phyloP scores from a whole-genome alignment of 345 rosid genomes.

The Melaleuca alternifolia region DNA sequence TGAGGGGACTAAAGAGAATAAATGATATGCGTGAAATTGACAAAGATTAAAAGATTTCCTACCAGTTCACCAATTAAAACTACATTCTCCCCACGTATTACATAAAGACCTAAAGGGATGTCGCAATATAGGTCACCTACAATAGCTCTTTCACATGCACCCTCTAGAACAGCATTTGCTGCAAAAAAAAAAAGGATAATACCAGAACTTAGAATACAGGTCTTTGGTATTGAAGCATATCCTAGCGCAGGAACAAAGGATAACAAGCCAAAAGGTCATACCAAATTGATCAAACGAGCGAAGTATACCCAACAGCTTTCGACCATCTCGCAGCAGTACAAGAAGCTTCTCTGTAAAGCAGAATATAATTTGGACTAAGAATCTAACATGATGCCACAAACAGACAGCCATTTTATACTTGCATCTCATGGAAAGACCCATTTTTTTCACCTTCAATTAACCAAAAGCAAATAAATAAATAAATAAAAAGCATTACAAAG shows the following conservation, averaged over 20 bases:
- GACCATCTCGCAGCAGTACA: constrained; percentile 88
- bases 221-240: neutral
- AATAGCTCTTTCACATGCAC: constrained; percentile 91
- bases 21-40: neutral
- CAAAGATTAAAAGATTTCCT: constrained; percentile 8
- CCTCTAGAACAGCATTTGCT: constrained; percentile 97
- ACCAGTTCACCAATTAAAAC: constrained; percentile 96
- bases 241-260: neutral
- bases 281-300: constrained; percentile 99
- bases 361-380: neutral
- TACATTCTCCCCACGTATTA: constrained; percentile 94
- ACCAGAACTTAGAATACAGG: neutral
- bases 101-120: constrained; percentile 88
- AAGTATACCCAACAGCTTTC: constrained; percentile 88
- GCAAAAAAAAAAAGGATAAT: constrained; percentile 1
- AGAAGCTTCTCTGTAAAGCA: constrained; percentile 68
- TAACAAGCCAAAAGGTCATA: constrained; percentile 9
- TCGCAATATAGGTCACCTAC: constrained; percentile 92
- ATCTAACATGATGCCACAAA: neutral
- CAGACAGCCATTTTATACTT: neutral
- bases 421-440: neutral
- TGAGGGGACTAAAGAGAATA: neutral
- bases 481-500: neutral
- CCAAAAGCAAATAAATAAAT: neutral
- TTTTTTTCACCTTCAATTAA: neutral